Evolutionary conservation across 164 flowering plant genomes (phyloP).

Genomic region (Vitis rotundifolia): DNA sequence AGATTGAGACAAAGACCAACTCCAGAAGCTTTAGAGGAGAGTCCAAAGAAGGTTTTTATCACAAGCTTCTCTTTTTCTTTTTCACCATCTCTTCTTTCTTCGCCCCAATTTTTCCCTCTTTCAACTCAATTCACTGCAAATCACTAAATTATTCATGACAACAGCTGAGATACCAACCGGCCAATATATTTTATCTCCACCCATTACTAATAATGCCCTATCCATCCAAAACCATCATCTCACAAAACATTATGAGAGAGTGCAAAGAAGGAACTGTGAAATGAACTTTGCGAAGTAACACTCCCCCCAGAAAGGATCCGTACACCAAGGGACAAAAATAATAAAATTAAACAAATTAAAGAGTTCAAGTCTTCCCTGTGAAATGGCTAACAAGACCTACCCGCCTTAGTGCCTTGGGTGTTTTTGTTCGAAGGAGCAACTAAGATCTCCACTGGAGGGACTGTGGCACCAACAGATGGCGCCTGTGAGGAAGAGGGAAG

Average conservation of each 20-base stretch:
- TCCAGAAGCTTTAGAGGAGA: too few species aligned
- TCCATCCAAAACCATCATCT: background rate
- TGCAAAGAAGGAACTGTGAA: too few species aligned
- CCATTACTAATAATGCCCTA: background rate
- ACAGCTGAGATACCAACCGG: too few species aligned
- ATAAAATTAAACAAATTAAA: background rate
- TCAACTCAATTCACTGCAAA: too few species aligned
- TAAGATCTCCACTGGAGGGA: slow-evolving; percentile 10
- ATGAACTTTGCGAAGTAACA: background rate
- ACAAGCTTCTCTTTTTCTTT: too few species aligned
- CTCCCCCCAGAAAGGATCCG: background rate
- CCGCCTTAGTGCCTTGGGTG: slow-evolving; percentile 18
- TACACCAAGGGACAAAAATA: background rate
- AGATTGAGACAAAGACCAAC: too few species aligned
- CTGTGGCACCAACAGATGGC: slow-evolving; percentile 11
- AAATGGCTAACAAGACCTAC: slow-evolving; percentile 17
- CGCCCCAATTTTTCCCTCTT: too few species aligned
- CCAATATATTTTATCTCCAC: background rate
- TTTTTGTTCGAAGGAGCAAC: slow-evolving; percentile 13
- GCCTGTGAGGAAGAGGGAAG: slow-evolving; percentile 17
- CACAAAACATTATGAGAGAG: too few species aligned
- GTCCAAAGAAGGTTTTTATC: too few species aligned
- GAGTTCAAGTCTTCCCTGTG: background rate
- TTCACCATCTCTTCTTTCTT: too few species aligned
- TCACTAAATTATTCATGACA: too few species aligned